Evolutionary conservation across 2,329 filamentous ascomycete species (phyloP).

Genomic region (Alternaria sp.): DNA sequence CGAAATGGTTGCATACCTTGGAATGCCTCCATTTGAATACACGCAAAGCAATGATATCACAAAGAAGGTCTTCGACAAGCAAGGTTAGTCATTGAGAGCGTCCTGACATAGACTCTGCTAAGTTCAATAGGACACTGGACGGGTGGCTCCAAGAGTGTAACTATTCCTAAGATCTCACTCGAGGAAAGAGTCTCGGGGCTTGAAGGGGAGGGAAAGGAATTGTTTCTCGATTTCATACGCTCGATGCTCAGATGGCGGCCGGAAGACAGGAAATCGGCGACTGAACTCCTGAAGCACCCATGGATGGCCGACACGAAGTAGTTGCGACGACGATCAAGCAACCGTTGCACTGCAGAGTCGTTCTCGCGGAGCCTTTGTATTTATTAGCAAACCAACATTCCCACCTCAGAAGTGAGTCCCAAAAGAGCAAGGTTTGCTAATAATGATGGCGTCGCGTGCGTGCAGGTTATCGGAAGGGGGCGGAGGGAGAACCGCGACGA

Average conservation of each 20-base stretch:
- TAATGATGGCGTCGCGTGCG: neutral
- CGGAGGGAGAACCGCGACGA: neutral
- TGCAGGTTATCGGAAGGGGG: neutral
- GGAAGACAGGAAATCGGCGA: constrained; percentile 37
- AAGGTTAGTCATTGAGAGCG: constrained; percentile 25
- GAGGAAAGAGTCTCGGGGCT: constrained; percentile 23
- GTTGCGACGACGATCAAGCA: neutral
- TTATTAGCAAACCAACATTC: no score
- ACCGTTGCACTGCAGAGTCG: neutral
- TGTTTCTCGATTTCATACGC: constrained; percentile 44
- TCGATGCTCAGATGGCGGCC: constrained; percentile 48
- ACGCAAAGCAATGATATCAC: constrained; percentile 28
- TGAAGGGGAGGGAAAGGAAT: constrained; percentile 33
- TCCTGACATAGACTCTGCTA: constrained; percentile 19
- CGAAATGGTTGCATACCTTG: constrained; percentile 39
- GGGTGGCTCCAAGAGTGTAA: constrained; percentile 19
- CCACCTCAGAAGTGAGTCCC: no score
- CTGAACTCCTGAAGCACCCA: constrained; percentile 30
- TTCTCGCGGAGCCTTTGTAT: neutral
- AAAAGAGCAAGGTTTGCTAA: no score
- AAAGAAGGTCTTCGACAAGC: constrained; percentile 31
- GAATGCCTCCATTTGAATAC: constrained; percentile 31
- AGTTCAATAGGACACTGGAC: constrained; percentile 25
- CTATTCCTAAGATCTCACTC: constrained; percentile 24
- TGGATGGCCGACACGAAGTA: constrained; percentile 15